phyloP scores from a whole-genome alignment of 2,329 filamentous ascomycete species.

The Fusarium algeriense region DNA sequence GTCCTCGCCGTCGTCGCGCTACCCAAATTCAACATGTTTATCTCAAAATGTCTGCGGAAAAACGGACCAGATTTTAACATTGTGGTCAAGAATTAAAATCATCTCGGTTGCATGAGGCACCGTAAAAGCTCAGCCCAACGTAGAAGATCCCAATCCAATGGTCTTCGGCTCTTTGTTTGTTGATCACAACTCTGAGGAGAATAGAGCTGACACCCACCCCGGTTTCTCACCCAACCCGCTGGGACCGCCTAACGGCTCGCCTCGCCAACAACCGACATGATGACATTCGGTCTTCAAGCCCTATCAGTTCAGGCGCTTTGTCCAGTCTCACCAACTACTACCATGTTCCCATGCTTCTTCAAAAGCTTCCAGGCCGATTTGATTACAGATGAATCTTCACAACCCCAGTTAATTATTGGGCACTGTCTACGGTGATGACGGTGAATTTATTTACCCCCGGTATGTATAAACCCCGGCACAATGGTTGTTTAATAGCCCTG shows the following conservation, averaged over 20 bases:
- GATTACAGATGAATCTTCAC: slow-evolving; percentile 32
- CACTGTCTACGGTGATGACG: slow-evolving; percentile 35
- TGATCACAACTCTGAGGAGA: slow-evolving; percentile 37
- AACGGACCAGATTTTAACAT: slow-evolving; percentile 4
- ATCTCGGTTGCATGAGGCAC: not conserved
- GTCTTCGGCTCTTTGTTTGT: slow-evolving; percentile 8
- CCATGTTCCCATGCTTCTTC: slow-evolving; percentile 16
- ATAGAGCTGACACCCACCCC: slow-evolving; percentile 35
- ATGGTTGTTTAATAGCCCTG: slow-evolving; percentile 30
- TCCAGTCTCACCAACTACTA: slow-evolving; percentile 12
- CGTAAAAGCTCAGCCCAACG: slow-evolving; percentile 16
- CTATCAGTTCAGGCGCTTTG: slow-evolving; percentile 28
- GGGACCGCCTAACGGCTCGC: slow-evolving; percentile 47
- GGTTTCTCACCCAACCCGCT: slow-evolving; percentile 41
- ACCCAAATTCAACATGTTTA: slow-evolving; percentile 27
- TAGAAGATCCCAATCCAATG: slow-evolving; percentile 16
- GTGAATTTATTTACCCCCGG: slow-evolving; percentile 24
- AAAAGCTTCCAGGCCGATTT: slow-evolving; percentile 28
- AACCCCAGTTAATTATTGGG: slow-evolving; percentile 16
- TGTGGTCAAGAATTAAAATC: not conserved
- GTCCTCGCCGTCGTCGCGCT: slow-evolving; percentile 18
- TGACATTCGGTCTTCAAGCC: slow-evolving; percentile 42
- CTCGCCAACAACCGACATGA: slow-evolving; percentile 47
- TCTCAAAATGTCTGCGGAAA: slow-evolving; percentile 15
- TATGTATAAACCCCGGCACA: slow-evolving; percentile 10